A percentile compares a stretch with the other conserved stretches of the same genome.
Evolutionary conservation across 768 basidiomycete species (phyloP).

Genomic region (Tricholoma furcatifolium): DNA sequence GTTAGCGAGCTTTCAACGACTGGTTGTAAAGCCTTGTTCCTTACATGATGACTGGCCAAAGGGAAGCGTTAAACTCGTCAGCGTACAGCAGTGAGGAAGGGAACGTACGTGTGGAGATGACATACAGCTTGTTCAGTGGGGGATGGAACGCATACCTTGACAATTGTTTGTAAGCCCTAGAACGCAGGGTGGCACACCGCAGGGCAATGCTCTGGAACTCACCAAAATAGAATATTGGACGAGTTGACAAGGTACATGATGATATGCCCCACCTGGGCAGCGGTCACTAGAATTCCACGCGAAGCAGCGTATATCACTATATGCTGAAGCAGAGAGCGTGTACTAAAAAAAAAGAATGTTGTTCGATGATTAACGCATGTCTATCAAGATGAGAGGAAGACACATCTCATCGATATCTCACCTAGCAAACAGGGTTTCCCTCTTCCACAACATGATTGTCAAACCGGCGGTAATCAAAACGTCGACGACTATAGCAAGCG

Average conservation of each 20-base stretch:
- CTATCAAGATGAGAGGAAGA: no score
- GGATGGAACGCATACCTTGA: conserved; percentile 4
- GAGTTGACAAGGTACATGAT: conserved; percentile 9
- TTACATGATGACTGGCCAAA: not conserved
- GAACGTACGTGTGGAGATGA: conserved; percentile 9
- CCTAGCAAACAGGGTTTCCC: not conserved
- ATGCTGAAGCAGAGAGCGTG: conserved; percentile 6
- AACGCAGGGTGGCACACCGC: no score
- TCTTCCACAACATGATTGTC: not conserved
- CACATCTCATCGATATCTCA: not conserved
- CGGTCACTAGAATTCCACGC: conserved; percentile 8
- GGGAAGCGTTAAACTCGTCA: no score
- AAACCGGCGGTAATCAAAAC: conserved; percentile 5
- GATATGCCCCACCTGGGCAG: conserved; percentile 10
- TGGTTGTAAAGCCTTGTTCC: not conserved
- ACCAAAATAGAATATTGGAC: conserved; percentile 4
- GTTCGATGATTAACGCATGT: not conserved
- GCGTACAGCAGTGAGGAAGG: no score
- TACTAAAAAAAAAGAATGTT: not conserved
- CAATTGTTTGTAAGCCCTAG: not conserved
- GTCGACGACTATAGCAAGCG: conserved; percentile 4
- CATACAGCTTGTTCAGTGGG: conserved; percentile 7
- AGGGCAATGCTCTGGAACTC: not conserved
- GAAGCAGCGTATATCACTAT: conserved; percentile 7
- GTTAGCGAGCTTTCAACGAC: no score